Percentiles rank a stretch among this genome's conserved stretches.
These are phyloP conservation scores for Diaporthe humulicola DNA, from an alignment of 2,329 filamentous ascomycete species.

Conservation along the genomic window DNA sequence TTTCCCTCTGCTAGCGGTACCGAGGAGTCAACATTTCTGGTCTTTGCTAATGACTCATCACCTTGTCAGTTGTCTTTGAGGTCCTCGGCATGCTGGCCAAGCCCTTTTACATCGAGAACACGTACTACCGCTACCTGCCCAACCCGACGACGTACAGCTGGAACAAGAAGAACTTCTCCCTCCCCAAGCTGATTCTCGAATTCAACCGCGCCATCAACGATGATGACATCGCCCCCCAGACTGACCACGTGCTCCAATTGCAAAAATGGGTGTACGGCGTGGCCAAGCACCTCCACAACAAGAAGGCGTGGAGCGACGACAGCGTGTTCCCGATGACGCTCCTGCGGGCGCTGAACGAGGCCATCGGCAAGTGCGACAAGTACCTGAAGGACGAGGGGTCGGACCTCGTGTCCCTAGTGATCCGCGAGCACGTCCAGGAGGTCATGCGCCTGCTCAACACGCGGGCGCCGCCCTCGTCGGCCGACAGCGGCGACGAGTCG, in stretches of 20 bases:
- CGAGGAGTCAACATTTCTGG: not conserved
- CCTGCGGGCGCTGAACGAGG: constrained; percentile 55
- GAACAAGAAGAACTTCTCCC: constrained; percentile 63
- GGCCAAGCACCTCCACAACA: constrained; percentile 36
- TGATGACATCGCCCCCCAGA: constrained; percentile 38
- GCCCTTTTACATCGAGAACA: constrained; percentile 63
- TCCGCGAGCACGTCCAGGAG: constrained; percentile 64
- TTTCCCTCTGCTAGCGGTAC: not conserved
- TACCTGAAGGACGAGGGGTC: constrained; percentile 50
- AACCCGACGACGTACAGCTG: constrained; percentile 69
- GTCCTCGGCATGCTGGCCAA: constrained; percentile 69
- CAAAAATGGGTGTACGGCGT: constrained; percentile 33
- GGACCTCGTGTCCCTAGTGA: constrained; percentile 58
- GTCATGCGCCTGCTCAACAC: constrained; percentile 61
- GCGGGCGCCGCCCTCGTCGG: constrained; percentile 21
- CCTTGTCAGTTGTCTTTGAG: constrained; percentile 65
- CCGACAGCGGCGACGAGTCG: constrained; percentile 35
- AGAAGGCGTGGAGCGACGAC: constrained; percentile 36
- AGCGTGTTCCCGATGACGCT: constrained; percentile 50
- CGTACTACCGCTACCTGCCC: constrained; percentile 66
- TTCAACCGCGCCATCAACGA: constrained; percentile 50
- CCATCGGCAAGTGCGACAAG: constrained; percentile 58
- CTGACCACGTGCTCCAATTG: constrained; percentile 38
- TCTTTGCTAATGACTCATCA: constrained; percentile 41
- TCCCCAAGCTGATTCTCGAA: constrained; percentile 57